Evolutionary conservation across 1,284 basidiomycete species (phyloP), one percentile per base, ranked within the genome.

Genomic region (Somion occarium): DNA sequence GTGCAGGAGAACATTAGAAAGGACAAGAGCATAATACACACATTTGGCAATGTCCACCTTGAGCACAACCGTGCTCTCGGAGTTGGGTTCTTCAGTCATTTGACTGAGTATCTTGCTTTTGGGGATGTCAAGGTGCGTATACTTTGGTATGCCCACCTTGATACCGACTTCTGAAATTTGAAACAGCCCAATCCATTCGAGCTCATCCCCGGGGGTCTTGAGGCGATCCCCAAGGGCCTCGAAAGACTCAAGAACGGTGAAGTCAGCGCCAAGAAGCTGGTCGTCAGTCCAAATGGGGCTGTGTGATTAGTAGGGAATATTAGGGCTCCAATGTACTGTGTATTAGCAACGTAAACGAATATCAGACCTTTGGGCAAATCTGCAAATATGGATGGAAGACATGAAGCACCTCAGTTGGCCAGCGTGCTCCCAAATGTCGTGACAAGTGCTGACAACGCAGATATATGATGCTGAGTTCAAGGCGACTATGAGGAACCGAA

Each of bases 201-300:
- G 53, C 47, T 66, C 11, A 48, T 67, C 15, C 60, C 64, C 0
- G 56, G 54, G 22, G 67, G 67, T 3, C 48, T 69, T 5, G 56
- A 53, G 1, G 63, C 62, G 4, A 60, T 69, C 12, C 51, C 49
- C 2, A 59, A 57, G 1, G 66, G 61, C 1, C 56, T 67, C 5
- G 55, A 60, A 34, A 53, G 55, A 22, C 37, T 69, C 37, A 50
- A 56, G 46, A 50, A 51, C 5, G 52, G 54, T 23, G 48, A 60
- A 50, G 64, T 69, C 39, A 63, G 61, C 42, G 66, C 59, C 0
- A 44, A 39, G 37, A 69, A 69, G 51, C 55, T 68, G 2, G 59
- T 67, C 23, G 64, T 55, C 1, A 59, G 47, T 20, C 67, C 66
- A 15, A 19, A 7, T 19, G 47, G 41, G 24, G 41, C 47, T 22